A percentile compares a stretch with the other conserved stretches of the same genome.
Evolutionary conservation across 345 rosid genomes (phyloP).

Genomic region (Laguncularia racemosa): DNA sequence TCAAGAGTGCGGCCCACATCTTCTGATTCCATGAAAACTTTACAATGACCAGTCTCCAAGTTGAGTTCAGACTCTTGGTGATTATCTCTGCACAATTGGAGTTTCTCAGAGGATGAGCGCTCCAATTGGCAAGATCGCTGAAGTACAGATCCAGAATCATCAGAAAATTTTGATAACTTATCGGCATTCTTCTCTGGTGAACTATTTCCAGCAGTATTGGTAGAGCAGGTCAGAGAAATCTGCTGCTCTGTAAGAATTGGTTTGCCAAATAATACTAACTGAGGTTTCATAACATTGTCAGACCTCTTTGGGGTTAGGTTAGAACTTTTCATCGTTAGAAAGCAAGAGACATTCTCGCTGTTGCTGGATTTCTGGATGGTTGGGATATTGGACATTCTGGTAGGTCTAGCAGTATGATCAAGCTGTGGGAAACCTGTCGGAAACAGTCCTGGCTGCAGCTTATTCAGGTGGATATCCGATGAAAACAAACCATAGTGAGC

Average conservation of each 20-base stretch:
- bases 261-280: conserved; percentile 54
- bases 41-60: conserved; percentile 39
- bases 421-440: conserved; percentile 24
- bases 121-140: conserved; percentile 24
- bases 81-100: conserved; percentile 26
- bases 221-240: conserved; percentile 34
- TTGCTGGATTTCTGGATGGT: conserved; percentile 27
- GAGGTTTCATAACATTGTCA: conserved; percentile 33
- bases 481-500: conserved; percentile 48
- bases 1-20: conserved; percentile 51
- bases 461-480: conserved; percentile 52
- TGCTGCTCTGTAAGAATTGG: conserved; percentile 43
- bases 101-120: conserved; percentile 22
- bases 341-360: conserved; percentile 33
- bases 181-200: conserved; percentile 30
- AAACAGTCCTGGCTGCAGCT: conserved; percentile 35
- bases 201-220: conserved; percentile 23
- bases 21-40: conserved; percentile 52
- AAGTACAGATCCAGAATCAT: conserved; percentile 27
- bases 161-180: conserved; percentile 19
- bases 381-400: conserved; percentile 21
- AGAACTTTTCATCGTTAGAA: conserved; percentile 39
- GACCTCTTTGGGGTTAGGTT: conserved; percentile 27
- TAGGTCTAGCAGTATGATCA: conserved; percentile 25
- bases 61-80: conserved; percentile 23